Percentiles rank a stretch among this genome's conserved stretches.
phyloP scores from a whole-genome alignment of 2,329 filamentous ascomycete species.

The Cordyceps cateniannulata region DNA sequence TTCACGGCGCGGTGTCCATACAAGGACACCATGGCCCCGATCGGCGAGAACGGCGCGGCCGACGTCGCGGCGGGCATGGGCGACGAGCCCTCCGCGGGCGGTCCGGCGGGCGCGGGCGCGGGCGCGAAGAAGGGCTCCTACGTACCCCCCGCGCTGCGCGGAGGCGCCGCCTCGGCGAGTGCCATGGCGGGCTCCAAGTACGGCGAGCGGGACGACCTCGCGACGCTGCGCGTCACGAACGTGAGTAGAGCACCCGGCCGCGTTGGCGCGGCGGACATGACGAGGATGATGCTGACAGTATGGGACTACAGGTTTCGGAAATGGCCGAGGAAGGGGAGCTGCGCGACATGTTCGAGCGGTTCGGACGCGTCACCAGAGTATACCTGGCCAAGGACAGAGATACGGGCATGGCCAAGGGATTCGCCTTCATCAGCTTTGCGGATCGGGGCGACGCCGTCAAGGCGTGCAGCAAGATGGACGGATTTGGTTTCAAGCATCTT shows the following conservation, averaged over 20 bases:
- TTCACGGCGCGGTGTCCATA: conserved; percentile 98
- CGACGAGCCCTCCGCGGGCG: conserved; percentile 33
- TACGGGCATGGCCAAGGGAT: conserved; percentile 93
- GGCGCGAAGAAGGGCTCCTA: conserved; percentile 73
- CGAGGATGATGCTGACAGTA: conserved; percentile 22
- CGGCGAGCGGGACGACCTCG: conserved; percentile 87
- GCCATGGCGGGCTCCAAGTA: conserved; percentile 76
- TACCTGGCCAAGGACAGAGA: conserved; percentile 98
- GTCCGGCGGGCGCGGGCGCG: conserved; percentile 36
- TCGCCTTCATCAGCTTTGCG: conserved; percentile 96
- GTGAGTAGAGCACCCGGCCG: conserved; percentile 48
- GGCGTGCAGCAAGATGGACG: conserved; percentile 97
- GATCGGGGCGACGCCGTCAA: conserved; percentile 84
- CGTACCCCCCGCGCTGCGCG: conserved; percentile 87
- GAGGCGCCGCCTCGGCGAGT: conserved; percentile 49
- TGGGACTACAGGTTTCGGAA: conserved; percentile 68
- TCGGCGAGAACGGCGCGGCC: conserved; percentile 52
- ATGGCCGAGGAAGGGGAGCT: conserved; percentile 95
- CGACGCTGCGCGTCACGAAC: conserved; percentile 95
- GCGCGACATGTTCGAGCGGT: conserved; percentile 96
- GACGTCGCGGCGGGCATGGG: conserved; percentile 51
- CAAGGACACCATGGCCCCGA: conserved; percentile 98
- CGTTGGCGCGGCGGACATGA: neutral
- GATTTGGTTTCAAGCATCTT: conserved; percentile 82
- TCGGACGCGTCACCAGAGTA: conserved; percentile 91